phyloP scores from a whole-genome alignment of 768 basidiomycete species.

The Suillus americanus region DNA sequence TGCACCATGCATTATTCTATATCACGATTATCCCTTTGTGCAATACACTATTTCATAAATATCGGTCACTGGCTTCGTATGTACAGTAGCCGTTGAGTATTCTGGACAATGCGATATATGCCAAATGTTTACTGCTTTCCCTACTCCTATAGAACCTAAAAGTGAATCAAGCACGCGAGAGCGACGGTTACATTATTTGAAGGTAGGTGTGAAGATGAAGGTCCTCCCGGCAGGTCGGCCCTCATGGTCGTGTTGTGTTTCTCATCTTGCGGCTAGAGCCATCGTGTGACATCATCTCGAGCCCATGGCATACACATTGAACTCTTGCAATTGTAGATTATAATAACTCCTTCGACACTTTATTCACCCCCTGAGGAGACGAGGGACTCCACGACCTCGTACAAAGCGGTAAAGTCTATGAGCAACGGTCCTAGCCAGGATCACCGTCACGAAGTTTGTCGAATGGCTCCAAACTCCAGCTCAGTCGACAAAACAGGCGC shows the following conservation, averaged over 20 bases:
- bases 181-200: too few species aligned
- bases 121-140: neutral
- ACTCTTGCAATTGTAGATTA: too few species aligned
- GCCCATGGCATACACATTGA: too few species aligned
- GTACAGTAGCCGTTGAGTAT: neutral
- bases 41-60: constrained; percentile 9
- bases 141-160: neutral
- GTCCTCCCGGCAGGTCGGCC: too few species aligned
- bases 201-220: too few species aligned
- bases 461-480: neutral
- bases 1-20: constrained; percentile 29
- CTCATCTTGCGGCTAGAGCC: too few species aligned
- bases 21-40: constrained; percentile 13
- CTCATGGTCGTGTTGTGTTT: too few species aligned
- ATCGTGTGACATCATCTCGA: too few species aligned
- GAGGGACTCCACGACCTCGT: neutral
- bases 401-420: neutral
- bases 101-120: neutral
- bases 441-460: neutral
- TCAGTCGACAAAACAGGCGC: neutral
- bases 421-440: neutral
- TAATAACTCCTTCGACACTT: too few species aligned
- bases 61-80: constrained; percentile 13
- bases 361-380: too few species aligned
- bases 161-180: neutral